Percentiles rank a stretch among this genome's conserved stretches.
These are phyloP conservation scores for Claviceps arundinis DNA, from an alignment of 2,329 filamentous ascomycete species.

Conservation along the genomic window DNA sequence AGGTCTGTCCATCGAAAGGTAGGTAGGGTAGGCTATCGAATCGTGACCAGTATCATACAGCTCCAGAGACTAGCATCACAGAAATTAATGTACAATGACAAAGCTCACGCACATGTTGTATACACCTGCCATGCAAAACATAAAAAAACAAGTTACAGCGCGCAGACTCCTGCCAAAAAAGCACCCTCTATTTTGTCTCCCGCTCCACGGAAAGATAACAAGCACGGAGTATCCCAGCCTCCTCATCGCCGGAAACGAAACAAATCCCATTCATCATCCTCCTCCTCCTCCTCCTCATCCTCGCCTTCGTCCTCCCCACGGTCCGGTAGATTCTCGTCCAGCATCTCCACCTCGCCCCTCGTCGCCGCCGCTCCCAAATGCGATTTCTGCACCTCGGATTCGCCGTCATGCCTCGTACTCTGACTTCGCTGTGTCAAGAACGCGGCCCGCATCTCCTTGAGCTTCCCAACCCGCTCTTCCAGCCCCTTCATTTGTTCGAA, in stretches of 20 bases:
- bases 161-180: not conserved
- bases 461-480: constrained; percentile 53
- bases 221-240: not conserved
- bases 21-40: too few relatives aligned
- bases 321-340: not conserved
- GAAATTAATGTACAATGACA: too few relatives aligned
- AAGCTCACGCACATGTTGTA: too few relatives aligned
- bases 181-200: not conserved
- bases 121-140: too few relatives aligned
- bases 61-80: too few relatives aligned
- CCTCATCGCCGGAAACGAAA: constrained; percentile 32
- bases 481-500: constrained; percentile 75
- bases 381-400: constrained; percentile 14
- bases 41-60: too few relatives aligned
- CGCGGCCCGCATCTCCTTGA: constrained; percentile 60
- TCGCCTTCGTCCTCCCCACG: constrained; percentile 15
- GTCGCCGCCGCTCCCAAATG: constrained; percentile 6
- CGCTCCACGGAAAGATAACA: not conserved
- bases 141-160: too few relatives aligned
- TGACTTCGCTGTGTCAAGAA: constrained; percentile 32
- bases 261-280: constrained; percentile 43
- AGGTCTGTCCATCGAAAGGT: too few relatives aligned
- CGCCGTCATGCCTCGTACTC: constrained; percentile 13
- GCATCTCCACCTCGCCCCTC: constrained; percentile 4
- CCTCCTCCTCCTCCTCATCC: constrained; percentile 32